phyloP scores from a whole-genome alignment of 2,329 filamentous ascomycete species.

The Trichoderma endophyticum region DNA sequence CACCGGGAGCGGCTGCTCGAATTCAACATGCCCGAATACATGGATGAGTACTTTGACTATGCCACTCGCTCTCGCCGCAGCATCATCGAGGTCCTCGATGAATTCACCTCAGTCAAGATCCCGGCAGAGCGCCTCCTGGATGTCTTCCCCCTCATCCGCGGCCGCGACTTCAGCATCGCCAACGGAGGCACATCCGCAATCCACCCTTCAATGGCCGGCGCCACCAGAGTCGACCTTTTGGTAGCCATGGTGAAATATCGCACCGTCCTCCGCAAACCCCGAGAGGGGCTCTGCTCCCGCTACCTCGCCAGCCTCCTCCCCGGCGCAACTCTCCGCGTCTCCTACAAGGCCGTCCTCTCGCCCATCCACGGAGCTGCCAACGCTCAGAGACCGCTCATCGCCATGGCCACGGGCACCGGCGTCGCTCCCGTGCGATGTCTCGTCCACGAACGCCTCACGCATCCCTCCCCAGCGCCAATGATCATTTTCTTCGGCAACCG shows the following conservation, averaged over 20 bases:
- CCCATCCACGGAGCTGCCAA: constrained; percentile 40
- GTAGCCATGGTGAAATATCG: constrained; percentile 89
- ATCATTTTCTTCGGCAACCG: constrained; percentile 83
- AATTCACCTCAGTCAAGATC: constrained; percentile 81
- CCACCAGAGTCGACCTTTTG: constrained; percentile 64
- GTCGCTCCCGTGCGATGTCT: constrained; percentile 80
- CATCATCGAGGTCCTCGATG: constrained; percentile 87
- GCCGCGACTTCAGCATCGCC: constrained; percentile 90
- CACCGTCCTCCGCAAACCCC: constrained; percentile 78
- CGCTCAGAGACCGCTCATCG: constrained; percentile 58
- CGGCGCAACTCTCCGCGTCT: constrained; percentile 60
- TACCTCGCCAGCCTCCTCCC: constrained; percentile 68
- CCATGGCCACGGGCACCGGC: constrained; percentile 83
- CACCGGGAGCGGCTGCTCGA: constrained; percentile 82
- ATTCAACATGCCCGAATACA: constrained; percentile 72
- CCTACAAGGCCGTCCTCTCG: constrained; percentile 47
- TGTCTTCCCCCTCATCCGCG: constrained; percentile 77
- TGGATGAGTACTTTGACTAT: constrained; percentile 95
- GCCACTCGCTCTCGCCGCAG: constrained; percentile 85
- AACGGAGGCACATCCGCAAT: constrained; percentile 57
- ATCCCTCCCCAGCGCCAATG: constrained; percentile 36
- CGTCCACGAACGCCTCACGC: constrained; percentile 64
- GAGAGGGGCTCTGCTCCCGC: constrained; percentile 85
- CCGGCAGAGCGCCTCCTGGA: constrained; percentile 70
- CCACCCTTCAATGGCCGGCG: constrained; percentile 24